Evolutionary conservation across 2,329 filamentous ascomycete species (phyloP).

Genomic region (Rhynchosporium graminicola): DNA sequence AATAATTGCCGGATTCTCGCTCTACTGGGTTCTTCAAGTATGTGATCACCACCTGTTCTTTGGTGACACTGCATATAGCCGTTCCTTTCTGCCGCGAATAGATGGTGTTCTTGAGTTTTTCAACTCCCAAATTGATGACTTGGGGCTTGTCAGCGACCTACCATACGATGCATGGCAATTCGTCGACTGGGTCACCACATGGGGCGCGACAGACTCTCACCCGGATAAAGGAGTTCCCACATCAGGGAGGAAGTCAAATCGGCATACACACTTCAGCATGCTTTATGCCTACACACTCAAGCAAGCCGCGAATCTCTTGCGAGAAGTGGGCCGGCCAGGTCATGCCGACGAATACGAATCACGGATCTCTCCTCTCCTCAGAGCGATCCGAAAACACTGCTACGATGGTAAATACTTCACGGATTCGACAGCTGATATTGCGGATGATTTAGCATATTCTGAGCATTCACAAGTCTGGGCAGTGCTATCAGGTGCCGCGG

Average conservation of each 20-base stretch:
- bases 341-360: slow-evolving; percentile 39
- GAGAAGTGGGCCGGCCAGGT: slow-evolving; percentile 40
- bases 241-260: slow-evolving; percentile 41
- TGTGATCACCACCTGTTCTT: slow-evolving; percentile 44
- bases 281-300: slow-evolving; percentile 44
- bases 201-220: slow-evolving; percentile 34
- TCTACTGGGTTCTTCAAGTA: slow-evolving; percentile 44
- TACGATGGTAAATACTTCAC: slow-evolving; percentile 42
- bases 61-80: slow-evolving; percentile 39
- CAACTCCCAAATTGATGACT: slow-evolving; percentile 34
- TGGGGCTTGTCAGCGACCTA: slow-evolving; percentile 37
- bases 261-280: slow-evolving; percentile 46
- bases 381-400: slow-evolving; percentile 40
- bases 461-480: slow-evolving; percentile 45
- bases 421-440: slow-evolving; percentile 40
- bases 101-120: slow-evolving; percentile 43
- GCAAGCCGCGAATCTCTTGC: slow-evolving; percentile 40
- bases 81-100: slow-evolving; percentile 39
- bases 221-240: slow-evolving; percentile 45
- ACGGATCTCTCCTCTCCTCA: slow-evolving; percentile 33
- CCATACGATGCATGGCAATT: slow-evolving; percentile 42
- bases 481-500: slow-evolving; percentile 40
- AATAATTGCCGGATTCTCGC: slow-evolving; percentile 44
- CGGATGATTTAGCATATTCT: slow-evolving; percentile 37
- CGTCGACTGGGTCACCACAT: slow-evolving; percentile 41